Base-by-base conservation (phyloP, 148 eudicot genomes). In the Chenopodium formosanum region DNA sequence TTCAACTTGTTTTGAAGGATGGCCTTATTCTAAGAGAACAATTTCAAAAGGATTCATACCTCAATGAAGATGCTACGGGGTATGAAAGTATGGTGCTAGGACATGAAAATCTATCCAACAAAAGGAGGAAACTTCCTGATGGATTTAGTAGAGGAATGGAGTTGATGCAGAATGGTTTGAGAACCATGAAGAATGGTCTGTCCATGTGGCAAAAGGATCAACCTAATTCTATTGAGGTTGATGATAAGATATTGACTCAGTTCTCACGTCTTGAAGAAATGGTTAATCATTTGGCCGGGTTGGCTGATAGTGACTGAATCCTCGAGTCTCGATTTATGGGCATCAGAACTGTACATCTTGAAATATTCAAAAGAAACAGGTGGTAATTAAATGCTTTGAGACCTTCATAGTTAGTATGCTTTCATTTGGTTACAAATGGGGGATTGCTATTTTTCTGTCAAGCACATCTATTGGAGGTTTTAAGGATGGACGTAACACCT, bases 101-200 rank as follows among this genome's bases (percentile, higher is more conserved):
- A 71, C 84, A 77, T 2, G 92, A 79, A 83, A 85, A 82, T 34
- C 80, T 64, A 62, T 75, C 88, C 44, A 89, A 83, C 80, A 94
- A 88, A 87, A 85, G 83, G 69, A 87, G 89, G 31, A 95, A 92
- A 76, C 82, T 90, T 87, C 93, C 91, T 16, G 93, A 92, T 77
- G 93, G 86, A 29, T 88, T 91, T 83, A 79, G 76, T 40, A 80
- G 83, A 71, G 99, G 97, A 76, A 88, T 95, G 74, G 94, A 88
- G 83, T 70, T 95, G 82, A 80, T 95, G 86, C 91, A 90, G 85
- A 90, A 86, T 80, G 99, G 99, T 50, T 84, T 95, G 85, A 88
- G 85, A 79, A 64, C 87, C n/a, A 89, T 95, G 48, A 85, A 89
- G n/a, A 92, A 91, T 79, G 91, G 91, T 68, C 87, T 95, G 78